Evolutionary conservation across 169 alveolate genomes (phyloP).

Genomic region (Babesia ovata): DNA sequence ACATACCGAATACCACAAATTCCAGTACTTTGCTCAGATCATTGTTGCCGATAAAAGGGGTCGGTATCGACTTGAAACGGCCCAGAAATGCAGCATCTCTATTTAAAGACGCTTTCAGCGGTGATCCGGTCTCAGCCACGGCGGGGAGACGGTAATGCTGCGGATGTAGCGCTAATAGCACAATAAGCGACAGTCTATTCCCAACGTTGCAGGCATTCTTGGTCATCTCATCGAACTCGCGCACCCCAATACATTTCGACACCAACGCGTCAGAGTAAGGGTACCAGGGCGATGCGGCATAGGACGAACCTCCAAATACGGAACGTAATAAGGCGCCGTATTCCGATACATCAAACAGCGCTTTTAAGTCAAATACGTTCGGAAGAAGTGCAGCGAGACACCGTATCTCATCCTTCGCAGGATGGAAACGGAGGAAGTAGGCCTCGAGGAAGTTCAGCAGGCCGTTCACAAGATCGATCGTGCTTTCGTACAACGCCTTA

Average conservation of each 20-base stretch:
- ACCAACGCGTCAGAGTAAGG: constrained; percentile 26
- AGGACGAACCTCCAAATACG: constrained; percentile 33
- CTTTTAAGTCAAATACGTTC: constrained; percentile 29
- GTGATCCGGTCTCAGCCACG: neutral
- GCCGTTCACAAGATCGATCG: constrained; percentile 22
- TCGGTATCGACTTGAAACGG: constrained; percentile 10
- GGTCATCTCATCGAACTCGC: constrained; percentile 39
- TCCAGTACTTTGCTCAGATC: constrained; percentile 19
- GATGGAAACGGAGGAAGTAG: constrained; percentile 39
- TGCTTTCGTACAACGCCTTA: constrained; percentile 10
- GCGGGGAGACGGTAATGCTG: constrained; percentile 29
- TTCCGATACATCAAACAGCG: constrained; percentile 28
- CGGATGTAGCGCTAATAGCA: constrained; percentile 34
- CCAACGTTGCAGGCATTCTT: constrained; percentile 35
- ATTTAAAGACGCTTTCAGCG: constrained; percentile 4
- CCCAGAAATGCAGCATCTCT: constrained; percentile 1
- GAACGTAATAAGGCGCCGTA: constrained; percentile 3
- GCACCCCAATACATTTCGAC: constrained; percentile 29
- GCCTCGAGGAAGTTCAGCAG: constrained; percentile 23
- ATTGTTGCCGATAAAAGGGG: constrained; percentile 4
- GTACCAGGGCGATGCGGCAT: constrained; percentile 39
- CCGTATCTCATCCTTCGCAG: constrained; percentile 32
- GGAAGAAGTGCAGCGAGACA: constrained; percentile 46
- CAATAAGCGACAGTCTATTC: constrained; percentile 17
- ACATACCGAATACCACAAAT: constrained; percentile 43